These are phyloP conservation scores for Komagataella ulmi DNA, from an alignment of 805 yeast species.

Conservation along the genomic window DNA sequence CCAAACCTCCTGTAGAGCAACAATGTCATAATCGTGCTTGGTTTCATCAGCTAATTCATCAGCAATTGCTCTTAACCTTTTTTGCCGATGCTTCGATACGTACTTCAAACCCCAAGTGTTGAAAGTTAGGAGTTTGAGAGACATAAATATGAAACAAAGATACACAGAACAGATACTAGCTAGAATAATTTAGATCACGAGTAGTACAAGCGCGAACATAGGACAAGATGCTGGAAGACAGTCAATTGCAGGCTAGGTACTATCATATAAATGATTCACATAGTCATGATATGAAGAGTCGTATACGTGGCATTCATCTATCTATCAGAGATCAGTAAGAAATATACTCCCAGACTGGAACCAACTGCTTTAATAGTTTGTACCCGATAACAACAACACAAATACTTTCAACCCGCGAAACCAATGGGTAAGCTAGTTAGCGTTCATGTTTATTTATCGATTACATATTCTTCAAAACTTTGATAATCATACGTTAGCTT, in stretches of 20 bases:
- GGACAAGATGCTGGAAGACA: too few species aligned
- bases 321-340: too few species aligned
- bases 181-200: too few species aligned
- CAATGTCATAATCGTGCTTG: constrained; percentile 46
- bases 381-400: background rate
- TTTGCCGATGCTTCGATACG: constrained; percentile 58
- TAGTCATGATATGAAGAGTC: too few species aligned
- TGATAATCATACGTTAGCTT: too few species aligned
- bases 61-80: constrained; percentile 66
- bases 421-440: background rate
- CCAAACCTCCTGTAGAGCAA: constrained; percentile 96
- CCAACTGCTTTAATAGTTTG: too few species aligned
- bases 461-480: background rate
- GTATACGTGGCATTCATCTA: too few species aligned
- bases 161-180: background rate
- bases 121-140: constrained; percentile 47
- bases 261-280: too few species aligned
- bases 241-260: too few species aligned
- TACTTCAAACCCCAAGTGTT: constrained; percentile 86
- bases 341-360: too few species aligned
- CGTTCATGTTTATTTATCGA: background rate
- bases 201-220: too few species aligned
- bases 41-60: constrained; percentile 30
- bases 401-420: background rate
- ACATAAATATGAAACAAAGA: background rate